Base-by-base conservation (phyloP, 805 yeast genomes). In the Hemisphaericaspora nanyangensis region DNA sequence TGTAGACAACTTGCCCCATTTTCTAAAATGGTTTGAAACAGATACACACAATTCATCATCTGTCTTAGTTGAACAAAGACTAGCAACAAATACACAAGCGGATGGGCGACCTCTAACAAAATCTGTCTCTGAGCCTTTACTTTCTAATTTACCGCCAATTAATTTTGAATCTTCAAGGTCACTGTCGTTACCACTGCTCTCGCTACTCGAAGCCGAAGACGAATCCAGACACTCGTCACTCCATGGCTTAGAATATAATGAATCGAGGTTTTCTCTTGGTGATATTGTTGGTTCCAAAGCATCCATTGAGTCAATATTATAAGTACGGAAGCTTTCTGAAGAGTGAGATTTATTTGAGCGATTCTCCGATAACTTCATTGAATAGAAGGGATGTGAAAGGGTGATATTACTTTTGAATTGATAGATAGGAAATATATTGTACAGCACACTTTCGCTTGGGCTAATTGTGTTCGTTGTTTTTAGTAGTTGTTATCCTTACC, bases 1-100 rank as follows among this genome's bases (percentile, higher is more conserved):
- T 17, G 82, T 65, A 2, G 80, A 71, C 29, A 86, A 65, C 30
- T 72, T 66, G 6, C 96, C 95, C 80, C 82, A 89, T 42, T 76
- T 68, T 42, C 67, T 61, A 49, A 89, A 87, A 54, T 79, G 88
- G 25, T 72, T 63, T 2, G 80, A 74, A 5, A 88, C 93, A 0
- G 91, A 77, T 24, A 71, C 56, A 52, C 83, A 76, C 39, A 89
- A 69, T 34, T 81, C 80, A 55, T 84, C 90, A 59, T 89, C 96
- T 4, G 81, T 57, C 35, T 73, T 62, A 30, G 68, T 61, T 0
- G 90, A 73, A 6, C 86, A 74, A 38, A 88, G 74, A 58, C 91
- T 80, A 19, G 95, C 95, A 40, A 87, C 95, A 65, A 88, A 87
- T 2, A 87, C 85, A 60, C 95, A 86, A 1, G 95, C 79, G 0